Base-by-base conservation (phyloP, 2,329 filamentous ascomycete species). In the Zymoseptoria passerinii region DNA sequence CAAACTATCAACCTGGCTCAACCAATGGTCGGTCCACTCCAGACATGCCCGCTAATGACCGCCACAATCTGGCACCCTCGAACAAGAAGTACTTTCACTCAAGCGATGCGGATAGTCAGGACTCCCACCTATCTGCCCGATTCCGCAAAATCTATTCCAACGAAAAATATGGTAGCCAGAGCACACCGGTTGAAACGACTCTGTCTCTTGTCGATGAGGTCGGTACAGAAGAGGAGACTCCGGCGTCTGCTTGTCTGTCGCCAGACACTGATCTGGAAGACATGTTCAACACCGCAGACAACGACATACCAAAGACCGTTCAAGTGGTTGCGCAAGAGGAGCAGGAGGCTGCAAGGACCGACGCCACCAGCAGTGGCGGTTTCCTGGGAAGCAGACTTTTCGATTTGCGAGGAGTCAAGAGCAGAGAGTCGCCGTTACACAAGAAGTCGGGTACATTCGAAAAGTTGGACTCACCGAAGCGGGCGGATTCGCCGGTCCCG, bases 1-100 rank as follows among this genome's bases (percentile, higher is more conserved):
- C 53, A 4, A 53, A 49, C 29, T 56, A 55, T 27, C 55, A 53
- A 28, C 59, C 56, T 23, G 53, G 54, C 18, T 28, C 50, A 8
- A 54, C 40, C n/a, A 64, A 58, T 29, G 62, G 60, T 48, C 58
- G 57, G 10, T 64, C 63, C 16, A 64, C 61, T n/a, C 60, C 60
- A n/a, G 63, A 65, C 16, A 13, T 53, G n/a, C 28, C 28, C 13
- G 55, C 61, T 48, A 19, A 50, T 20, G 8, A 57, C 18, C 55
- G 57, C 13, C 56, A 53, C 20, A 62, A n/a, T n/a, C 20, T 13
- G 23, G 23, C 60, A 16, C 58, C 52, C 44, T 57, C 55, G 8
- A 62, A 53, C 35, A 56, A 56, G 3, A 55, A 56, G 19, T 52
- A 52, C 20, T 62, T 62, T 7, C 62, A 56, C 19, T 55, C 35